Conservation (phyloP, 2,329 filamentous ascomycete genomes). For the Sarocladium kiliense region DNA sequence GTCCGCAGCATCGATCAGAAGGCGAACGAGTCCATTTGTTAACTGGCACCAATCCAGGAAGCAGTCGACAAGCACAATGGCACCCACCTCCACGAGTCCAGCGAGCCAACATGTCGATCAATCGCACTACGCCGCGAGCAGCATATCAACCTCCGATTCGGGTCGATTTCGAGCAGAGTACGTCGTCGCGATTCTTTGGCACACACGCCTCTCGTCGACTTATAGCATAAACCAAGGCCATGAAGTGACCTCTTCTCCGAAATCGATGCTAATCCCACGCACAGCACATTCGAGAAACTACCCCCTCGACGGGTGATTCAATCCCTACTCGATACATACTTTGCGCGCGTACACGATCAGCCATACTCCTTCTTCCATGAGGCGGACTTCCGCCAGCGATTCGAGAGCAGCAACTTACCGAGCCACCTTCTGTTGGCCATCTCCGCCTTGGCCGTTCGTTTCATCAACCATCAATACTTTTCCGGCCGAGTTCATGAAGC, state of each 20-base stretch:
- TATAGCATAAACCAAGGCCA: too few relatives aligned
- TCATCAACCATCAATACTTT: conserved; percentile 2
- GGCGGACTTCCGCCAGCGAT: not conserved
- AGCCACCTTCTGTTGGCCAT: not conserved
- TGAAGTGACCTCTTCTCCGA: too few relatives aligned
- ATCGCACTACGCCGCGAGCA: not conserved
- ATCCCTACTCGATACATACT: conserved; percentile 24
- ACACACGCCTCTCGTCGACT: too few relatives aligned
- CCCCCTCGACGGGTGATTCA: conserved; percentile 7
- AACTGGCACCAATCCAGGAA: not conserved
- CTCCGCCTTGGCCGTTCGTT: not conserved
- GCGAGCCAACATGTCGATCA: not conserved
- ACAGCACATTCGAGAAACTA: not conserved
- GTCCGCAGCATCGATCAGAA: not conserved
- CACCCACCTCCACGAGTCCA: not conserved
- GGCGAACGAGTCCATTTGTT: not conserved
- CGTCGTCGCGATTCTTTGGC: too few relatives aligned
- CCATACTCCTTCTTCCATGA: conserved; percentile 8
- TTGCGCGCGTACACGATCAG: conserved; percentile 23
- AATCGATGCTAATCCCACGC: too few relatives aligned
- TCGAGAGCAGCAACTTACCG: not conserved
- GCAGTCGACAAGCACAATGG: not conserved
- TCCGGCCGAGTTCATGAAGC: conserved; percentile 1
- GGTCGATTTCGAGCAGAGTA: not conserved
- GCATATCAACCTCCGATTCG: conserved; percentile 2